These are phyloP conservation scores for Podila epicladia DNA, from an alignment of 192 early-diverging fungal genomes.

Conservation along the genomic window DNA sequence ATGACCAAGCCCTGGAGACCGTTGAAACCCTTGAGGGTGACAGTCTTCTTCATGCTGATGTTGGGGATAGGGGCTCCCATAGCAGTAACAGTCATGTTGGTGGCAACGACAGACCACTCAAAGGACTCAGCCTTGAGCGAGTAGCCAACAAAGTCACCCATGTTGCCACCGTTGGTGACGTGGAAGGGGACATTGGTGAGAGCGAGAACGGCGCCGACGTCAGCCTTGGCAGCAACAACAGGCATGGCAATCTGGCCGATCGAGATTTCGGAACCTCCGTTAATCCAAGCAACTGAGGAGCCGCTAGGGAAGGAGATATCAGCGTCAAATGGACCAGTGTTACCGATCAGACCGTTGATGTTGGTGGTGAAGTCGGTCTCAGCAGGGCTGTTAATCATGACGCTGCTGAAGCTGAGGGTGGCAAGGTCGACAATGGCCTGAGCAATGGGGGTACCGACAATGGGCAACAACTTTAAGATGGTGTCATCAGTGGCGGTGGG, in stretches of 20 bases:
- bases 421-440: conserved; percentile 58
- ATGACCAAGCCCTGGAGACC: conserved; percentile 42
- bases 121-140: conserved; percentile 58
- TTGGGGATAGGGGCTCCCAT: conserved; percentile 59
- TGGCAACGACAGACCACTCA: conserved; percentile 57
- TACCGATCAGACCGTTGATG: conserved; percentile 46
- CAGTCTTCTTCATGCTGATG: conserved; percentile 54
- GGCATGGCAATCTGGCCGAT: conserved; percentile 61
- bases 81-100: conserved; percentile 58
- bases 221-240: conserved; percentile 48
- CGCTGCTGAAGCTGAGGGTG: conserved; percentile 20
- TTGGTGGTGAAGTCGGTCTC: conserved; percentile 47
- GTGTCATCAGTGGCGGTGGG: conserved; percentile 56
- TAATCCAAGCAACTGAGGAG: conserved; percentile 46
- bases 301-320: conserved; percentile 48
- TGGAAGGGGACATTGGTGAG: conserved; percentile 52
- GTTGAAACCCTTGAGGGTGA: conserved; percentile 48
- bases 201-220: conserved; percentile 59
- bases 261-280: conserved; percentile 14
- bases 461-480: conserved; percentile 58
- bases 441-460: conserved; percentile 66
- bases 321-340: conserved; percentile 53
- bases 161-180: conserved; percentile 47
- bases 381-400: conserved; percentile 49
- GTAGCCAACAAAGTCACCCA: conserved; percentile 61